Evolutionary conservation across 129 eudicot species (phyloP), one percentile per base, ranked within the genome.

Genomic region (Oenanthe sinensis): DNA sequence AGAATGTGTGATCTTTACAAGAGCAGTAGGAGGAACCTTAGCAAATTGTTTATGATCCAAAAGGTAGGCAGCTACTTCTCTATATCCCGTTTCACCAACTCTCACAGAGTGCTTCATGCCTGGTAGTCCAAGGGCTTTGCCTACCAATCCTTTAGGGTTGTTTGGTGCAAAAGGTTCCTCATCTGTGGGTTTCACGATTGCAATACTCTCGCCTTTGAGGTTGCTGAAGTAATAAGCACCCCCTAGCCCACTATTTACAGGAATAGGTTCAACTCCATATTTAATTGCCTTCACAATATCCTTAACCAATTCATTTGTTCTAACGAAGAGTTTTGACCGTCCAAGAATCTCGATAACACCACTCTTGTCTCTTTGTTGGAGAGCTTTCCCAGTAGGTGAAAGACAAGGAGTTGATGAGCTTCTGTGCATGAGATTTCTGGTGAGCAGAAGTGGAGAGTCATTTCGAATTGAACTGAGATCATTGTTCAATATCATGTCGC

Each of bases 91-190:
- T 85, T 93, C 96, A 4, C 98, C 96, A 22, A 90, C 92, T 49
- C 93, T 70, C 4, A 93, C 92, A 4, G 94, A 90, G 9, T 86
- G 86, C 54, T 93, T 93, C 10, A 93, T 52, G 11, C 98, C 96
- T 0, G 94, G 96, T 42, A 85, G 96, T 2, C 98, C 98, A 30
- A 92, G 89, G 70, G 89, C 87, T 86, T 87, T 90, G 24, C 97
- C 97, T 20, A 89, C 30, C 65, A 90, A 85, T 44, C 98, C 98
- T 87, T 93, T 93, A 0, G 96, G 98, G 76, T 93, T 93, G 79
- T 93, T 93, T 6, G 92, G 92, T 4, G 98, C 98, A 86, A 90
- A 89, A 33, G 98, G 98, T 50, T 93, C 98, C 77, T 93, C 96
- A 70, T 93, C 96, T 3, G 90, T 90, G 4, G 97, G 97, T 81